phyloP scores from a whole-genome alignment of 805 yeast genomes.

The Metschnikowia lochheadii region DNA sequence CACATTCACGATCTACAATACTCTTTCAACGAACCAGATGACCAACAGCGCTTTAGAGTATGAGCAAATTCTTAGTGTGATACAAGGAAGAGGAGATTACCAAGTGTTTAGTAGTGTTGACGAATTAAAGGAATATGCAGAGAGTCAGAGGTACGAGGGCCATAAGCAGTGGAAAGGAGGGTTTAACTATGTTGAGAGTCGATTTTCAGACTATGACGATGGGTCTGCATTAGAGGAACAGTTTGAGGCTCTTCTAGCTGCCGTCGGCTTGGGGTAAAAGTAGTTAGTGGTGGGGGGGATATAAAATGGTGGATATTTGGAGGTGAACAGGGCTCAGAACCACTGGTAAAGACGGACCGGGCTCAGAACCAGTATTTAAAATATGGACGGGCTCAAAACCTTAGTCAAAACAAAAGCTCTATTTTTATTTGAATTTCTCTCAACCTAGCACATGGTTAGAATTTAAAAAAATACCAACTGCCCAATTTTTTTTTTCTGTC shows the following conservation, averaged over 20 bases:
- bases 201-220: conserved; percentile 7
- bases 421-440: too few species aligned
- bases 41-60: conserved; percentile 17
- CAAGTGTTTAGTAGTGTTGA: conserved; percentile 10
- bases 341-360: too few species aligned
- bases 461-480: too few species aligned
- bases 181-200: conserved; percentile 10
- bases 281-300: too few species aligned
- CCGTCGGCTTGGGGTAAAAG: conserved; percentile 6
- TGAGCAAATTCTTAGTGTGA: conserved; percentile 13
- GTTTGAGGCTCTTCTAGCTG: conserved; percentile 15
- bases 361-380: too few species aligned
- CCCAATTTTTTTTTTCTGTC: too few species aligned
- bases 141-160: conserved; percentile 9
- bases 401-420: too few species aligned
- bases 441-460: too few species aligned
- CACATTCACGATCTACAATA: conserved; percentile 22
- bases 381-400: too few species aligned
- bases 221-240: conserved; percentile 16
- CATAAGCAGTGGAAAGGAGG: conserved; percentile 14
- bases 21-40: conserved; percentile 20
- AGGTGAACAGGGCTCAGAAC: too few species aligned
- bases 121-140: conserved; percentile 9
- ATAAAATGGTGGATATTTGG: too few species aligned
- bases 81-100: not conserved